Evolutionary conservation across 768 basidiomycete species (phyloP).

Genomic region (Ramaria rubella): DNA sequence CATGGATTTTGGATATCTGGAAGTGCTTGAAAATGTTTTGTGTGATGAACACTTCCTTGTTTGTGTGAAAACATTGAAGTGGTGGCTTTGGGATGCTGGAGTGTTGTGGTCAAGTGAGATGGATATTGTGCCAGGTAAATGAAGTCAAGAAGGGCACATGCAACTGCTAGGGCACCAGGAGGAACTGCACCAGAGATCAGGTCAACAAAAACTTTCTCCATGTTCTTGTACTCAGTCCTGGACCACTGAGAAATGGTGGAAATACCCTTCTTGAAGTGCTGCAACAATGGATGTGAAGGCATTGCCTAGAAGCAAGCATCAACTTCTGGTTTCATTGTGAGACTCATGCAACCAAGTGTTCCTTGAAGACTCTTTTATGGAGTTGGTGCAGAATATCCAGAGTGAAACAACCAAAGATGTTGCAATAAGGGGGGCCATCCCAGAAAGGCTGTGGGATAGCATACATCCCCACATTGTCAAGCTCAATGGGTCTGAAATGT

Average conservation of each 20-base stretch:
- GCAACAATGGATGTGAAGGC: too few relatives aligned
- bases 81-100: slow-evolving; percentile 21
- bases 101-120: slow-evolving; percentile 23
- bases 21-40: slow-evolving; percentile 26
- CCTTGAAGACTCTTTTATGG: slow-evolving; percentile 41
- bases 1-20: slow-evolving; percentile 35
- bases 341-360: too few relatives aligned
- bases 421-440: slow-evolving; percentile 30
- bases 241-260: slow-evolving; percentile 36
- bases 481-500: too few relatives aligned
- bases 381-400: slow-evolving; percentile 43
- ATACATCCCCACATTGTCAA: not conserved
- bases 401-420: slow-evolving; percentile 36
- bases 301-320: too few relatives aligned
- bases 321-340: too few relatives aligned
- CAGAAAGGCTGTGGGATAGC: slow-evolving; percentile 31
- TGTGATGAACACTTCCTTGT: slow-evolving; percentile 26
- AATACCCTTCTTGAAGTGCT: too few relatives aligned
- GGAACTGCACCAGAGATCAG: slow-evolving; percentile 23
- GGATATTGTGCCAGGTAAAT: slow-evolving; percentile 27
- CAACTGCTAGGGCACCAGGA: slow-evolving; percentile 18
- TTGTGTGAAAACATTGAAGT: slow-evolving; percentile 21
- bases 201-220: slow-evolving; percentile 30
- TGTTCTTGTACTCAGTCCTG: slow-evolving; percentile 12
- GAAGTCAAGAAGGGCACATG: slow-evolving; percentile 28